A percentile compares a stretch with the other conserved stretches of the same genome.
Evolutionary conservation across 306 rosid species (phyloP).

Genomic region (Quercus bicolor): DNA sequence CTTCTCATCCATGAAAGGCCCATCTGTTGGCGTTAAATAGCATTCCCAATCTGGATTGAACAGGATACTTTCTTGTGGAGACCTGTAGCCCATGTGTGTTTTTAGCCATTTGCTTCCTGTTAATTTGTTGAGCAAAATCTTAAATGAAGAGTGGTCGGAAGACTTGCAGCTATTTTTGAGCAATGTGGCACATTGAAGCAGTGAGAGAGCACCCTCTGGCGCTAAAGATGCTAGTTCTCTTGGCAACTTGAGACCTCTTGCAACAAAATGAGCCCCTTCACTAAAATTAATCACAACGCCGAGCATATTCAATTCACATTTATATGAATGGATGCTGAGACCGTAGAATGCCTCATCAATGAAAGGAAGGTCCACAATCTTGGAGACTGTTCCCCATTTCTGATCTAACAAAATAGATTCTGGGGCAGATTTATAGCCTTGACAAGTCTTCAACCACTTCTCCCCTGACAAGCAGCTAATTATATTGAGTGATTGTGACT

Average conservation of each 20-base stretch:
- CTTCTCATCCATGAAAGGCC: constrained; percentile 5
- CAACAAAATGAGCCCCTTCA: constrained; percentile 15
- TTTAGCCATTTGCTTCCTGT: background rate
- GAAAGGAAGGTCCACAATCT: constrained; percentile 20
- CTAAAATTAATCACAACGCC: constrained; percentile 21
- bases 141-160: background rate
- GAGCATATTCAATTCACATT: constrained; percentile 18
- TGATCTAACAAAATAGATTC: no score
- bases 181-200: constrained; percentile 14
- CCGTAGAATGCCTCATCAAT: constrained; percentile 20
- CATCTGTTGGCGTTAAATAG: constrained; percentile 10
- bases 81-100: no score
- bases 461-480: background rate
- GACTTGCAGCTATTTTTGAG: background rate
- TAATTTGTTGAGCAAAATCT: background rate
- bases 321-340: constrained; percentile 4
- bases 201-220: constrained; percentile 10
- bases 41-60: constrained; percentile 23
- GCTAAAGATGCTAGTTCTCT: background rate
- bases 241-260: constrained; percentile 5
- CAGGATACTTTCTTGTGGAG: constrained; percentile 5
- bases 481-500: background rate
- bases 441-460: constrained; percentile 26
- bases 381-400: background rate
- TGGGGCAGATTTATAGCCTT: constrained; percentile 25